phyloP scores from a whole-genome alignment of 768 basidiomycete genomes.

The Russula olivacea region DNA sequence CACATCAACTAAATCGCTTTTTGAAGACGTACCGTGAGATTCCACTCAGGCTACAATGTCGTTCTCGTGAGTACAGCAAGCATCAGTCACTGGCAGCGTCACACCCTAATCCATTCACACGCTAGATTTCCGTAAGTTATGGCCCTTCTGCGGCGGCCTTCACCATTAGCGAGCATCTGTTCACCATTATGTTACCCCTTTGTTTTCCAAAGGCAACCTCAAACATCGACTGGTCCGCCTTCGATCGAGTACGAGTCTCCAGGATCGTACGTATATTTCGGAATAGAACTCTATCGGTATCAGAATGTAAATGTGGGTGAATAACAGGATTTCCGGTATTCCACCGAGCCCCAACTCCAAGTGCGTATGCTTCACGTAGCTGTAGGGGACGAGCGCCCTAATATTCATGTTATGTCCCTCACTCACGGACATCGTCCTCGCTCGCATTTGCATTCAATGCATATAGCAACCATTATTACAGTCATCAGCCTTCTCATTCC shows the following conservation, averaged over 20 bases:
- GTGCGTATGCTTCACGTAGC: background rate
- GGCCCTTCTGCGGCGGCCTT: background rate
- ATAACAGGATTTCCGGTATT: constrained; percentile 1
- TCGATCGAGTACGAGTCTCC: background rate
- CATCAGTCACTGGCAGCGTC: background rate
- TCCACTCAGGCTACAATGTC: background rate
- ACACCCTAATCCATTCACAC: background rate
- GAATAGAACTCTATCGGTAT: background rate
- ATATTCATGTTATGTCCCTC: background rate
- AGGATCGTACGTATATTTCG: background rate
- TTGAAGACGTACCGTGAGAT: background rate
- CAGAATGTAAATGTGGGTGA: background rate
- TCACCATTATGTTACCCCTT: background rate
- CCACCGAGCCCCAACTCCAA: constrained; percentile 2
- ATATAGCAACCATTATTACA: background rate
- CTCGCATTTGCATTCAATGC: constrained; percentile 2
- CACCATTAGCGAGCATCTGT: background rate
- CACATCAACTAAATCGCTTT: background rate
- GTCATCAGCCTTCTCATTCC: background rate
- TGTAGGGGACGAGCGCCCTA: background rate
- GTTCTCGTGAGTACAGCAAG: constrained; percentile 5
- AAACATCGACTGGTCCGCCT: background rate
- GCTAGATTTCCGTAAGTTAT: constrained; percentile 15
- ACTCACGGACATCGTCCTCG: background rate
- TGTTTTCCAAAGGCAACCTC: constrained; percentile 5